Percentiles rank a stretch among this genome's conserved stretches.
These are phyloP conservation scores for Leccinum subgranulosum DNA, from an alignment of 768 basidiomycete species.

Conservation along the genomic window DNA sequence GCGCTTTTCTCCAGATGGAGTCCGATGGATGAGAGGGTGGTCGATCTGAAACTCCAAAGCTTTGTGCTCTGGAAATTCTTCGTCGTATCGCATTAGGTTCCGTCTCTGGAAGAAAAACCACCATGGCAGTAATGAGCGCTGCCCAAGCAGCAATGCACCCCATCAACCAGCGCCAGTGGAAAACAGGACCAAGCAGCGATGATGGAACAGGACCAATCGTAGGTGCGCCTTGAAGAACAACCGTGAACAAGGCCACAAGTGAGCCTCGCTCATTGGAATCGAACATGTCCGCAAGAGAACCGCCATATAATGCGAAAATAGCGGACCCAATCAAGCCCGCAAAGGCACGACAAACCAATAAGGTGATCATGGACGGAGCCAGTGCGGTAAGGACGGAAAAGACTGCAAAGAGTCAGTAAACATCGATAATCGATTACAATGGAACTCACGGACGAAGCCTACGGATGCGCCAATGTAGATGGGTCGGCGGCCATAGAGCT, in stretches of 20 bases:
- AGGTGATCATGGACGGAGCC: conserved; percentile 15
- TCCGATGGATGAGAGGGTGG: neutral
- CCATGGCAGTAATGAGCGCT: conserved; percentile 12
- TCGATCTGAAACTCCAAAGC: neutral
- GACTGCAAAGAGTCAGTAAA: conserved; percentile 9
- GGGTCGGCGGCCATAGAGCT: conserved; percentile 22
- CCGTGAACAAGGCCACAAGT: conserved; percentile 23
- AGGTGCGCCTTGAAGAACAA: conserved; percentile 26
- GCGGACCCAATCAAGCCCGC: conserved; percentile 21
- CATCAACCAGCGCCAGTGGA: conserved; percentile 25
- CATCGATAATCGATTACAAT: neutral
- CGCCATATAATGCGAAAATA: conserved; percentile 23
- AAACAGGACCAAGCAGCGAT: conserved; percentile 16
- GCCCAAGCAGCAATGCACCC: conserved; percentile 20
- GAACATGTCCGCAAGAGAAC: conserved; percentile 25
- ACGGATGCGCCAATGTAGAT: conserved; percentile 20
- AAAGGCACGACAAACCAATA: conserved; percentile 20
- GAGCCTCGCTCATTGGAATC: conserved; percentile 20
- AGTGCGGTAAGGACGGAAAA: conserved; percentile 19
- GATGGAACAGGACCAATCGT: conserved; percentile 28
- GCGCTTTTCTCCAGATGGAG: conserved; percentile 12
- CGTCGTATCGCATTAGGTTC: conserved; percentile 17
- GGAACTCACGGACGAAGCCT: conserved; percentile 16
- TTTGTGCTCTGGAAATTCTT: conserved; percentile 9
- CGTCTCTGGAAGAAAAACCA: conserved; percentile 21